Percentiles rank a stretch among this genome's conserved stretches.
These are phyloP conservation scores for Saccharomycopsis synnaedendra DNA, from an alignment of 805 yeast genomes.

Conservation along the genomic window DNA sequence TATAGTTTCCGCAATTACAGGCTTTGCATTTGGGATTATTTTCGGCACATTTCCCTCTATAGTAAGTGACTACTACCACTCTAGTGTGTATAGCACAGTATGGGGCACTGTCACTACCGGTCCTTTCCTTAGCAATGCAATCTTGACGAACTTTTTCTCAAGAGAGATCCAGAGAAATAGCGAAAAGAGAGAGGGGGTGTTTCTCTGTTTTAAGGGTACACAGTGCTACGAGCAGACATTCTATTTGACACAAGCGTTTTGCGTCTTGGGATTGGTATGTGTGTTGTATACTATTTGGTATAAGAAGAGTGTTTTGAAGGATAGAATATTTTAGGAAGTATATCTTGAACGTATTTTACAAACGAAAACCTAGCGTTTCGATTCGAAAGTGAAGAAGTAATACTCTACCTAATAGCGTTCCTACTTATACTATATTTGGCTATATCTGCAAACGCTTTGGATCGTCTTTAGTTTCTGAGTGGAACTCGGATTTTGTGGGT, in stretches of 20 bases:
- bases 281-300: slow-evolving; percentile 19
- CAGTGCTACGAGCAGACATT: slow-evolving; percentile 38
- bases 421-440: no score
- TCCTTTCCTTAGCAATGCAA: slow-evolving; percentile 43
- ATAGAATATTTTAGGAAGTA: background rate
- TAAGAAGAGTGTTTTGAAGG: slow-evolving; percentile 6
- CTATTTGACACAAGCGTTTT: slow-evolving; percentile 20
- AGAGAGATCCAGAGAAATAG: slow-evolving; percentile 35
- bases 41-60: slow-evolving; percentile 72
- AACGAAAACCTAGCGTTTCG: no score
- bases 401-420: no score
- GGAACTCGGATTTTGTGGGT: no score
- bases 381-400: no score
- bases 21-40: slow-evolving; percentile 56
- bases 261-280: slow-evolving; percentile 17
- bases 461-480: no score
- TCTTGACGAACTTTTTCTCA: slow-evolving; percentile 47
- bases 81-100: slow-evolving; percentile 53
- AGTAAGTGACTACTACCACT: slow-evolving; percentile 63
- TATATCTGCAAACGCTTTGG: no score
- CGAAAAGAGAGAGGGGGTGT: slow-evolving; percentile 26
- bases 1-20: slow-evolving; percentile 43
- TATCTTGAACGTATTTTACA: no score
- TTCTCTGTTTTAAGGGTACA: slow-evolving; percentile 32
- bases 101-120: slow-evolving; percentile 75